Conservation (phyloP, 345 rosid genomes). For the Kandelia obovata region DNA sequence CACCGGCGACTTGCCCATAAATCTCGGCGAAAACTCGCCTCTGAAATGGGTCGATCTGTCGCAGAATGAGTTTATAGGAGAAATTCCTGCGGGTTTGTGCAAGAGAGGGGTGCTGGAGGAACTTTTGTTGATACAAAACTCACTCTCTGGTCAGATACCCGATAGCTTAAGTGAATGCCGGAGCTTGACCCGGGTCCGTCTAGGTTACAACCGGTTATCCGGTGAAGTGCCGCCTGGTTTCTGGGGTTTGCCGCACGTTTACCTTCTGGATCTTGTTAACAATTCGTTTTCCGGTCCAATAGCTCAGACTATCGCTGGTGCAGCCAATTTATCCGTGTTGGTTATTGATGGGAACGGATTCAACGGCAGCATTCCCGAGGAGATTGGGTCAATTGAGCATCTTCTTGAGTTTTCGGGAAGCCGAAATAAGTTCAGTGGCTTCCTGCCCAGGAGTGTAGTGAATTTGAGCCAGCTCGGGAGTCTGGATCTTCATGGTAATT, state of each 20-base stretch:
- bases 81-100: conserved; percentile 61
- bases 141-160: conserved; percentile 67
- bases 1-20: conserved; percentile 58
- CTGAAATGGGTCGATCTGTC: conserved; percentile 77
- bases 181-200: conserved; percentile 70
- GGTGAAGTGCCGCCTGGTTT: conserved; percentile 69
- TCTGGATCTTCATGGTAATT: conserved; percentile 72
- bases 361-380: conserved; percentile 66
- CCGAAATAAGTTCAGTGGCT: conserved; percentile 58
- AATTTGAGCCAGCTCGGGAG: conserved; percentile 52
- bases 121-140: conserved; percentile 59
- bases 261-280: conserved; percentile 57
- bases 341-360: conserved; percentile 59
- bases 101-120: conserved; percentile 67
- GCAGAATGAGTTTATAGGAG: conserved; percentile 58
- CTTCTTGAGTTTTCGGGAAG: conserved; percentile 57
- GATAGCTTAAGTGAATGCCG: conserved; percentile 50
- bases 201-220: conserved; percentile 63
- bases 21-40: conserved; percentile 76
- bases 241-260: conserved; percentile 89
- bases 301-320: conserved; percentile 53
- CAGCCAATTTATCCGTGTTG: conserved; percentile 62
- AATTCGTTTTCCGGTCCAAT: conserved; percentile 70
- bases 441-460: conserved; percentile 61
- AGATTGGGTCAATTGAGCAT: conserved; percentile 57